A percentile compares a stretch with the other conserved stretches of the same genome.
Conservation (phyloP, 2,329 filamentous ascomycete species). For the Fusarium acutatum region DNA sequence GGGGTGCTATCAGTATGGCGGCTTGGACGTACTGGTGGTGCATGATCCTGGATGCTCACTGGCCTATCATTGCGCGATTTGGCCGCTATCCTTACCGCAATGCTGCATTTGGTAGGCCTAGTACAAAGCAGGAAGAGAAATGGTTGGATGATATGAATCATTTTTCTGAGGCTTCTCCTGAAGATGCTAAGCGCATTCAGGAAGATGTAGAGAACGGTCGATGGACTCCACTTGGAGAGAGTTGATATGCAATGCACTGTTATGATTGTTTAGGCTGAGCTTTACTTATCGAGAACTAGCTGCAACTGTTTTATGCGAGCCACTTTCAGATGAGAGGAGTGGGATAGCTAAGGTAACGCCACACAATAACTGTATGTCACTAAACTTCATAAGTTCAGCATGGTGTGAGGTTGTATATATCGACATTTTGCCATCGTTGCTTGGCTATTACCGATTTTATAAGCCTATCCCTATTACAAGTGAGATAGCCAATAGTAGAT, state of each 20-base stretch:
- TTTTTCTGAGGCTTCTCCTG: background rate
- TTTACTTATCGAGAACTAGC: fast-evolving
- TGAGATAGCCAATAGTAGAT: background rate
- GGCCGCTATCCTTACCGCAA: constrained; percentile 5
- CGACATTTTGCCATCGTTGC: background rate
- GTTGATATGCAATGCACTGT: background rate
- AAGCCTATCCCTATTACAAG: fast-evolving
- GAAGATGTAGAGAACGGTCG: background rate
- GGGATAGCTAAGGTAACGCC: too few relatives aligned
- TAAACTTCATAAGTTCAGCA: background rate
- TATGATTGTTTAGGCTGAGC: background rate
- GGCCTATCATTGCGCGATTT: constrained; percentile 6
- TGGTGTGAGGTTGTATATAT: too few relatives aligned
- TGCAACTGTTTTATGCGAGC: fast-evolving
- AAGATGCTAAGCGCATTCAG: background rate
- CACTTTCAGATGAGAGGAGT: background rate
- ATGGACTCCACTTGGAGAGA: background rate
- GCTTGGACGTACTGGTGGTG: constrained; percentile 16
- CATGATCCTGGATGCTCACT: constrained; percentile 11
- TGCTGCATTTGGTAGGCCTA: background rate
- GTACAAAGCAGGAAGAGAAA: background rate
- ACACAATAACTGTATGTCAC: background rate
- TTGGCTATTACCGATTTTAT: fast-evolving
- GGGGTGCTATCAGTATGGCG: background rate
- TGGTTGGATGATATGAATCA: background rate